Conservation (phyloP, 495 filamentous ascomycete species). For the Trypethelium eluteriae region DNA sequence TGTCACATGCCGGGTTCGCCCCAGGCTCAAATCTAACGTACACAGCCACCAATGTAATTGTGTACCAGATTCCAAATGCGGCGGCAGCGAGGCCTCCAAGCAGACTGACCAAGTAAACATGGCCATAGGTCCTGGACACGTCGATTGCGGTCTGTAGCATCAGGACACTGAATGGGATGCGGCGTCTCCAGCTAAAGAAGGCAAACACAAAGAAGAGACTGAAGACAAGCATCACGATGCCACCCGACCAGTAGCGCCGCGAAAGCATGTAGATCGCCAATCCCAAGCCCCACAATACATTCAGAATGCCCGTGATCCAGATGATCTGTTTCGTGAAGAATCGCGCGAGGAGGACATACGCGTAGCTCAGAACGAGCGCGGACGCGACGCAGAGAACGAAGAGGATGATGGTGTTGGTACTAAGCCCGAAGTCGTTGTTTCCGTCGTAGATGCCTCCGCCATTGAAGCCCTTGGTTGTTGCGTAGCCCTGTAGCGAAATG, state of each 20-base stretch:
- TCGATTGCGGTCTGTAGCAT: constrained; percentile 87
- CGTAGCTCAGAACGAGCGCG: constrained; percentile 64
- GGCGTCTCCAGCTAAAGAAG: constrained; percentile 73
- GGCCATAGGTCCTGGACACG: constrained; percentile 70
- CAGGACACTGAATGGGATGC: constrained; percentile 81
- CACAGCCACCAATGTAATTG: constrained; percentile 53
- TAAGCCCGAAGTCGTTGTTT: constrained; percentile 56
- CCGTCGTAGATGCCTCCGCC: constrained; percentile 68
- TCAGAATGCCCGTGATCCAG: constrained; percentile 70
- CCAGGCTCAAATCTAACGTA: constrained; percentile 74
- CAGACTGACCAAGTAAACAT: constrained; percentile 78
- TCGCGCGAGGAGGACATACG: constrained; percentile 68
- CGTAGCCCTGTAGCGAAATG: constrained; percentile 69
- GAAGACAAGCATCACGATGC: constrained; percentile 78
- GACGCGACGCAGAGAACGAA: constrained; percentile 68
- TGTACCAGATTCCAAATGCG: constrained; percentile 59
- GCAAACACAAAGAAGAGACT: constrained; percentile 71
- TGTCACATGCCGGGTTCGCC: constrained; percentile 58
- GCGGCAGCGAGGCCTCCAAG: constrained; percentile 68
- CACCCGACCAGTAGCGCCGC: constrained; percentile 66
- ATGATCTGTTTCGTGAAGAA: constrained; percentile 84
- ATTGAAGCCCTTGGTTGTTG: constrained; percentile 55
- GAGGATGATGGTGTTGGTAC: constrained; percentile 78
- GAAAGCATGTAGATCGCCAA: constrained; percentile 62
- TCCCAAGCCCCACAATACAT: constrained; percentile 59